Base-by-base conservation (phyloP, 495 filamentous ascomycete species). In the Corynascus novoguineensis region DNA sequence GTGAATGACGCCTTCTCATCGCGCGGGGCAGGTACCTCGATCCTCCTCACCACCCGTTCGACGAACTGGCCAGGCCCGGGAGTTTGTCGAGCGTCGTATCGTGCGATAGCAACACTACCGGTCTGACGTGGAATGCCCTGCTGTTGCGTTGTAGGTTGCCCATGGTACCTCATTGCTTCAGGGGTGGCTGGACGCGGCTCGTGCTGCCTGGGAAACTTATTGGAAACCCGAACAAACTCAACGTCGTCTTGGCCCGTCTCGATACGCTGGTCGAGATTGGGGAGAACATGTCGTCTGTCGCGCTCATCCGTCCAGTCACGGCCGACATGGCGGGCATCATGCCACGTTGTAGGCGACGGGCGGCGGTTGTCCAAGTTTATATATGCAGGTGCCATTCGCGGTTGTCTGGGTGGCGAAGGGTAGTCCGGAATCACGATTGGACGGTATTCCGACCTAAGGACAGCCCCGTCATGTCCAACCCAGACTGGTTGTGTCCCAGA, bases 161-260 rank as follows among this genome's bases (percentile, higher is more conserved):
- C 6, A 11, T 48, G 53, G 48, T 62, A 55, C 6, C 41, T 17
- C 22, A 31, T 38, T 8, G 28, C n/a, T 53, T 38, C 53, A 21
- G 25, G 22, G 24, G 54, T 28, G 21, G 44, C 22, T 1, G 55
- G 53, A 1, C 46, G 57, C 8, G 60, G 59, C 44, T 60, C 64
- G 38, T 71, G 54, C 17, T 57, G 68, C 19, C 60, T 59, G 11
- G 68, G 68, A 24, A 71, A 71, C 38, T 61, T 64, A 59, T 69
- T 64, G 7, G 66, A 58, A 19, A 69, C 63, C 24, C 63, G 58
- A 15, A 69, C 64, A 52, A 69, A 61, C 15, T 69, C 56, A 3
- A 59, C 55, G 38, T 68, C 60, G 21, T 40, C 49, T 19, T 41
- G 51, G 27, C 46, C 24, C 9, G 32, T 49, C 6, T 67, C 58